Evolutionary conservation across 2,329 filamentous ascomycete species (phyloP), one percentile per base, ranked within the genome.

Genomic region (Aspergillus aculeatus): DNA sequence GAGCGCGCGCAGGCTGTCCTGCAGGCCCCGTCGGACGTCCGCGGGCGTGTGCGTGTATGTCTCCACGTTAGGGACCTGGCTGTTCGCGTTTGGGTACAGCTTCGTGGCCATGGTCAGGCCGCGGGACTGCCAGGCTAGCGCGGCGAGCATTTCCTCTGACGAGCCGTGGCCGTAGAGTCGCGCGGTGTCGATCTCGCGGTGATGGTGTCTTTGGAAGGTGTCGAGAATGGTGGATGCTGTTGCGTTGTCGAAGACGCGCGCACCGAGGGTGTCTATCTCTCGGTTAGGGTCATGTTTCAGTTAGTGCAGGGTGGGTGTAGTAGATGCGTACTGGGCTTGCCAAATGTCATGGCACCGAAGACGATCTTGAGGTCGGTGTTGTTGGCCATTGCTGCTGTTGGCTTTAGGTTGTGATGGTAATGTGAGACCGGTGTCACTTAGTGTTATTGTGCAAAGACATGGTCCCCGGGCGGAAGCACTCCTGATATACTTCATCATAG

Each of bases 41-140:
- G 71, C 69, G 0, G 73, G 67, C 5, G 60, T 69, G 52, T 77
- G 75, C 6, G 59, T 61, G 44, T 70, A 72, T 3, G 59, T 50
- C 16, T 64, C 67, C 21, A 56, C 68, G 56, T 47, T 63, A 61
- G 63, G 63, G 50, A 60, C 57, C 14, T 51, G 58, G 7, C 44
- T 65, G 38, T 64, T 67, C 11, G 57, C 63, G 29, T 58, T 73
- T 6, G 78, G 72, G 62, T 71, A 78, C 19, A 79, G 68, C 59
- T 82, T 82, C 1, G 80, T 81, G 57, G 75, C 78, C 64, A 81
- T 73, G 16, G 70, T 56, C 21, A 82, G 65, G 19, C 73, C 74
- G n/a, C 77, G 72, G 5, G 69, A 54, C 50, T 77, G 63, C 75
- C 76, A 79, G 7, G 48, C 38, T 1, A 53, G 5, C n/a, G 21